Evolutionary conservation across 2,329 filamentous ascomycete species (phyloP), one percentile per base, ranked within the genome.

Genomic region (Hypoxylon sp.): DNA sequence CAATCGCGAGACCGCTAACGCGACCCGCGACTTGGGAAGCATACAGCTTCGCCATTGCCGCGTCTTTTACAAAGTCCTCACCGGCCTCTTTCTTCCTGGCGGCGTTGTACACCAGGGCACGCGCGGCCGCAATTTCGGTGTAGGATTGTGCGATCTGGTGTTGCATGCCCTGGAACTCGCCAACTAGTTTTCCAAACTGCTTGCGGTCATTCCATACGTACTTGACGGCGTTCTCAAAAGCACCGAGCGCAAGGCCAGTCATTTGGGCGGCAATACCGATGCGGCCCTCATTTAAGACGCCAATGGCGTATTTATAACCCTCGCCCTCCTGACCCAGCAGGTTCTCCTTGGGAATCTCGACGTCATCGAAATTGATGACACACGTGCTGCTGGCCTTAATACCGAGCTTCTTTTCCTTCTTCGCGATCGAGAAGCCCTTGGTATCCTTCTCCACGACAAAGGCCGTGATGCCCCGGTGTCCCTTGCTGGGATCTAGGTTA

Each of bases 391-490:
- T 97, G 59, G 96, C 96, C 78, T 89, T 91, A 84, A 99, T 99
- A 65, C 96, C 96, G 53, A 99, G 90, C 86, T 99, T 99, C 91
- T 98, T 98, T 87, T 99, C 96, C 86, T 99, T 99, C 89, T 99
- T 99, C 44, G 96, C 94, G 77, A 99, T 97, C 68, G 89, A 91
- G 86, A 99, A 98, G 35, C 96, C 96, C 61, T 91, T 90, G 54
- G 89, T 92, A 76, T 86, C 91, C 85, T 97, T 98, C 83, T 98
- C 94, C 46, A 98, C 91, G 68, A 99, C 85, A 80, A 99, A 99
- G 57, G 96, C 96, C 1, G 94, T 94, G 81, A 99, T 99, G 65
- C 96, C 96, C 82, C 94, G 95, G 87, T 99, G 98, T 58, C 94
- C 95, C 84, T 95, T 94, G 83, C 89, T 91, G 0, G 92, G 94